A percentile compares a stretch with the other conserved stretches of the same genome.
phyloP scores from a whole-genome alignment of 2,329 filamentous ascomycete species.

The Lachnellula suecica region DNA sequence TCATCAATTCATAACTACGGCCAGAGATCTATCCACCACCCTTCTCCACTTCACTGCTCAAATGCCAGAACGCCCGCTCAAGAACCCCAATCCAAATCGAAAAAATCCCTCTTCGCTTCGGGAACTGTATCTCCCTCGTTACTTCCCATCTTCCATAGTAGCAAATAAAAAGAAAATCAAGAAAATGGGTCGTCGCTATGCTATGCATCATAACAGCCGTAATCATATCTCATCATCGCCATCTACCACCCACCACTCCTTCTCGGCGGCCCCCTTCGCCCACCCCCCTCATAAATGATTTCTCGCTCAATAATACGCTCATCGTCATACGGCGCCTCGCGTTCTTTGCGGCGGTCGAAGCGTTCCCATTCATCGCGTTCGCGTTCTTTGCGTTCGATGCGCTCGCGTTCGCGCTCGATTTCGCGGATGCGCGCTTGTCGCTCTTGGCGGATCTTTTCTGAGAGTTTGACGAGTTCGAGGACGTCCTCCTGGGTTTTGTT shows the following conservation, averaged over 20 bases:
- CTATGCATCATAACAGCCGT: constrained; percentile 4
- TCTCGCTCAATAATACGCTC: constrained; percentile 68
- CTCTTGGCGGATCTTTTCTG: constrained; percentile 74
- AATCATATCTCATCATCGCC: constrained; percentile 1
- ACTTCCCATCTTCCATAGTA: too few relatives aligned
- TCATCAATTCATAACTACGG: too few relatives aligned
- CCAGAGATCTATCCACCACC: too few relatives aligned
- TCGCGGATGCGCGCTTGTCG: constrained; percentile 53
- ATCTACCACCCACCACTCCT: constrained; percentile 3
- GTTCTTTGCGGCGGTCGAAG: constrained; percentile 13
- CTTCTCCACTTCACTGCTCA: too few relatives aligned
- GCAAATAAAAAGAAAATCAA: too few relatives aligned
- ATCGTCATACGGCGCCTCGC: constrained; percentile 48
- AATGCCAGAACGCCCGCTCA: too few relatives aligned
- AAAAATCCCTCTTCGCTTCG: too few relatives aligned
- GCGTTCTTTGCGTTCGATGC: constrained; percentile 51
- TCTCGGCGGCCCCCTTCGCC: neutral
- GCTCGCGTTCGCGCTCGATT: constrained; percentile 53
- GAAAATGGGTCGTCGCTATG: too few relatives aligned
- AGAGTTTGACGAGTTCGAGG: constrained; percentile 76
- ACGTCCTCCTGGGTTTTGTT: constrained; percentile 72
- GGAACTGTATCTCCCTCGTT: too few relatives aligned
- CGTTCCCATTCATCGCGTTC: constrained; percentile 38
- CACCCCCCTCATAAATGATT: constrained; percentile 55
- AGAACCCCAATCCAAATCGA: too few relatives aligned